These are phyloP conservation scores for Termitomyces sp. DNA, from an alignment of 768 basidiomycete genomes.

Conservation along the genomic window DNA sequence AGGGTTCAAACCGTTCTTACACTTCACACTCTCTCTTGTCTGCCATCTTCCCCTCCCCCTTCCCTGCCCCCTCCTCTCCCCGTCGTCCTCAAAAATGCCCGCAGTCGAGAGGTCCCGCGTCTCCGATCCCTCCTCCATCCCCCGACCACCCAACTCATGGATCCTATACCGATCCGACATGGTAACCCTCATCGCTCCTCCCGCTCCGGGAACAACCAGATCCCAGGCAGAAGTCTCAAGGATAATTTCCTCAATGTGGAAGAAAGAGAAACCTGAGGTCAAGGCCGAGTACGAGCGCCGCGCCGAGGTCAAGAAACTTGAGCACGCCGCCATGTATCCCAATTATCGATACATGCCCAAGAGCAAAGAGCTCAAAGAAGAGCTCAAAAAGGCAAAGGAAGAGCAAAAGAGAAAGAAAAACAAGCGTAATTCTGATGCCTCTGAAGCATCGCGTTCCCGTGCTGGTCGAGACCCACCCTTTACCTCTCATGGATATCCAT, in stretches of 20 bases:
- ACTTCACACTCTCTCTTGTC: not conserved
- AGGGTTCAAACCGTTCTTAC: not conserved
- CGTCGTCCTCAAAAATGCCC: constrained; percentile 7
- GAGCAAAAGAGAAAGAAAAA: constrained; percentile 15
- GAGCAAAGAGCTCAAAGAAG: constrained; percentile 43
- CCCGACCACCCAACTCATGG: constrained; percentile 80
- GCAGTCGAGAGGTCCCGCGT: constrained; percentile 4
- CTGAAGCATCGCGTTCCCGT: constrained; percentile 2
- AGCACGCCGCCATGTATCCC: constrained; percentile 50
- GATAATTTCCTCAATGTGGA: constrained; percentile 64
- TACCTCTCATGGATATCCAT: constrained; percentile 14
- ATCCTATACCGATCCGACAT: constrained; percentile 73
- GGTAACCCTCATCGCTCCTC: constrained; percentile 37
- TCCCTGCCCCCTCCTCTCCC: not conserved
- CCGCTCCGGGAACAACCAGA: constrained; percentile 27
- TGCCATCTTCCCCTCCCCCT: not conserved
- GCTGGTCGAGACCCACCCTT: constrained; percentile 3
- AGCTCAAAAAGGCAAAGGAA: constrained; percentile 38
- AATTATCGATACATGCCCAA: constrained; percentile 54
- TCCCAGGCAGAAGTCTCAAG: constrained; percentile 67
- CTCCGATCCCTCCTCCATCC: constrained; percentile 29
- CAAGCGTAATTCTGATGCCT: not conserved
- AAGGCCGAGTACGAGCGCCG: constrained; percentile 47
- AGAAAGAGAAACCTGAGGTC: constrained; percentile 41
- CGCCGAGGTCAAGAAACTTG: constrained; percentile 49